A percentile compares a stretch with the other conserved stretches of the same genome.
phyloP scores from a whole-genome alignment of 352 stramenopile genomes.

The Phytophthora europaea region DNA sequence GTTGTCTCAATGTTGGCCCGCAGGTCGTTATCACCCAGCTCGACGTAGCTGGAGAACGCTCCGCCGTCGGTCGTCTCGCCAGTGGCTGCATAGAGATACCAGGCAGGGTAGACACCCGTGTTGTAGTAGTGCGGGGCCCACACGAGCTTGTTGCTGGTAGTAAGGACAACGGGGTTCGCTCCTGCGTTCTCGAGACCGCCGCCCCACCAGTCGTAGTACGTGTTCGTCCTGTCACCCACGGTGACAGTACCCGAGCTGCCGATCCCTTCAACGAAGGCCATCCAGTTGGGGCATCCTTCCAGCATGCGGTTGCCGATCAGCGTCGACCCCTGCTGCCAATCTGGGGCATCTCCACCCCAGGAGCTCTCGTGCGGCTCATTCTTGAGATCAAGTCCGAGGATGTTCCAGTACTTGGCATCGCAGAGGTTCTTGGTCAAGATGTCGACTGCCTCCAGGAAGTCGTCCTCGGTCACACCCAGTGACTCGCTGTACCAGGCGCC shows the following conservation, averaged over 20 bases:
- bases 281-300: constrained; percentile 64
- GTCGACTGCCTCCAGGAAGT: constrained; percentile 66
- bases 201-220: constrained; percentile 77
- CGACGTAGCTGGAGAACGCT: constrained; percentile 42
- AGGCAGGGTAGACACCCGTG: constrained; percentile 64
- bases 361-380: constrained; percentile 70
- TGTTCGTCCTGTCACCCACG: constrained; percentile 30
- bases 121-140: constrained; percentile 85
- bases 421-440: constrained; percentile 70
- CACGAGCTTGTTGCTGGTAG: constrained; percentile 57
- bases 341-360: constrained; percentile 49
- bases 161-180: constrained; percentile 44
- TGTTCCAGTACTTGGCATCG: constrained; percentile 64
- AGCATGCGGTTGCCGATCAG: constrained; percentile 74
- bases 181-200: constrained; percentile 55
- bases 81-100: constrained; percentile 60
- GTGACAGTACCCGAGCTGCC: constrained; percentile 47
- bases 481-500: constrained; percentile 66
- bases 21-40: constrained; percentile 56
- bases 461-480: constrained; percentile 53
- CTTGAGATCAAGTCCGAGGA: constrained; percentile 73
- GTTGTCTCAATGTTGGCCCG: constrained; percentile 60
- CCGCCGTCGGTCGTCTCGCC: constrained; percentile 25
- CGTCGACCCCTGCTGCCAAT: constrained; percentile 62
- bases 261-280: constrained; percentile 73